Percentiles rank a stretch among this genome's conserved stretches.
Evolutionary conservation across 73 alveolate genomes (phyloP).

Genomic region (Paramecium primaurelia): DNA sequence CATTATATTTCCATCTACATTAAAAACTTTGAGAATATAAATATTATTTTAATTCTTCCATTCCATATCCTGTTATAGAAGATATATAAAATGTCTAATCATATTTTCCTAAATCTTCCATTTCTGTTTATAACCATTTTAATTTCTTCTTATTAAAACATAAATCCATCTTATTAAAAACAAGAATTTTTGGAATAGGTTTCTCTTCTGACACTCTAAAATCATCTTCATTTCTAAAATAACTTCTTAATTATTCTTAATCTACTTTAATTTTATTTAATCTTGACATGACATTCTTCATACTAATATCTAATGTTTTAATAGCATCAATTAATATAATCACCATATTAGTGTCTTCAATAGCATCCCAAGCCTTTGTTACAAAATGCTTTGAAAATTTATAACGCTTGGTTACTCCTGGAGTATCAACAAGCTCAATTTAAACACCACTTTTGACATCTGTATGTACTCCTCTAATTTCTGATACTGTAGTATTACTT

Average conservation of each 20-base stretch:
- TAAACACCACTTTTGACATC: constrained; percentile 18
- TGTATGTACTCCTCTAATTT: constrained; percentile 50
- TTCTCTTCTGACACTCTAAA: neutral
- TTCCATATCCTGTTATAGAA: constrained; percentile 52
- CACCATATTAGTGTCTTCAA: constrained; percentile 14
- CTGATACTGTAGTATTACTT: constrained; percentile 28
- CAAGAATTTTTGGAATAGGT: constrained; percentile 53
- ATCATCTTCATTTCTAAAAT: constrained; percentile 4
- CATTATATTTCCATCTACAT: constrained; percentile 45
- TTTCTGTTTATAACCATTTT: constrained; percentile 53
- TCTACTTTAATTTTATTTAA: constrained; percentile 41
- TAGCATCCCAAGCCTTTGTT: constrained; percentile 58
- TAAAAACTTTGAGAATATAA: constrained; percentile 19
- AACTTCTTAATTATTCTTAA: neutral
- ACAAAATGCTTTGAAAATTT: constrained; percentile 9
- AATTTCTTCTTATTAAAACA: constrained; percentile 53
- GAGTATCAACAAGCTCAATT: constrained; percentile 53
- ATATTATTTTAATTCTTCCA: constrained; percentile 33
- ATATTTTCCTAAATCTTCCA: constrained; percentile 57
- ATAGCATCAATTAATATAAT: constrained; percentile 53
- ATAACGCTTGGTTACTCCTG: constrained; percentile 45
- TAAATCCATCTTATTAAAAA: constrained; percentile 58
- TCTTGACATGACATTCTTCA: constrained; percentile 43
- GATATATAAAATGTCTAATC: constrained; percentile 56
- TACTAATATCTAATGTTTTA: constrained; percentile 46